phyloP scores from a whole-genome alignment of 1,284 basidiomycete genomes.

The Golubevia pallescens region DNA sequence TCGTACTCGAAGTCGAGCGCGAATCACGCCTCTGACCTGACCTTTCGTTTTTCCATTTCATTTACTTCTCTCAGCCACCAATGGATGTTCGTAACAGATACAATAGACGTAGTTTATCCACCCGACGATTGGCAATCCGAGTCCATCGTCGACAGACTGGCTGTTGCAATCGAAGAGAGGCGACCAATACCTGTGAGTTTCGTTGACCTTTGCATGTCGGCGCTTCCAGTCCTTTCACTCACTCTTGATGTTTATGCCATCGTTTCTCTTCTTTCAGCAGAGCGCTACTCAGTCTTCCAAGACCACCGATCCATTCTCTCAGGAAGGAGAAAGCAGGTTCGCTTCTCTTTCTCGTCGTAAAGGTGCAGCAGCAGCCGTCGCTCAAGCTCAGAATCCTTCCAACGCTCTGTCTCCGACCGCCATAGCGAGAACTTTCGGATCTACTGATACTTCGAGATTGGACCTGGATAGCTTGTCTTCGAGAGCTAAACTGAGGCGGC shows the following conservation, averaged over 20 bases:
- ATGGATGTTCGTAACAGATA: slow-evolving; percentile 98
- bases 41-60: too few species aligned
- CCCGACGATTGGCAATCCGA: slow-evolving; percentile 82
- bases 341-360: too few species aligned
- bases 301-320: too few species aligned
- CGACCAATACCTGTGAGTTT: too few species aligned
- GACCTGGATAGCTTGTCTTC: not conserved
- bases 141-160: slow-evolving; percentile 86
- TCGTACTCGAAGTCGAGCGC: not conserved
- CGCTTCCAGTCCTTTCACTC: too few species aligned
- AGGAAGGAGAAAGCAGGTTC: too few species aligned
- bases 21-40: not conserved
- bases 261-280: too few species aligned
- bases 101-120: slow-evolving; percentile 89
- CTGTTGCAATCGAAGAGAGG: slow-evolving; percentile 66
- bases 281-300: too few species aligned
- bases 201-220: too few species aligned
- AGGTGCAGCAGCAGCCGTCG: not conserved
- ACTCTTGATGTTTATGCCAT: too few species aligned
- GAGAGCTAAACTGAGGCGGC: not conserved
- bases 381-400: slow-evolving; percentile 2
- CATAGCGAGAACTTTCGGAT: not conserved
- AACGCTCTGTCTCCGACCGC: slow-evolving; percentile 4
- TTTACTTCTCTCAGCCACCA: too few species aligned
- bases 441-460: not conserved